phyloP scores from a whole-genome alignment of 768 basidiomycete species.

The Sistotremastrum suecicum region DNA sequence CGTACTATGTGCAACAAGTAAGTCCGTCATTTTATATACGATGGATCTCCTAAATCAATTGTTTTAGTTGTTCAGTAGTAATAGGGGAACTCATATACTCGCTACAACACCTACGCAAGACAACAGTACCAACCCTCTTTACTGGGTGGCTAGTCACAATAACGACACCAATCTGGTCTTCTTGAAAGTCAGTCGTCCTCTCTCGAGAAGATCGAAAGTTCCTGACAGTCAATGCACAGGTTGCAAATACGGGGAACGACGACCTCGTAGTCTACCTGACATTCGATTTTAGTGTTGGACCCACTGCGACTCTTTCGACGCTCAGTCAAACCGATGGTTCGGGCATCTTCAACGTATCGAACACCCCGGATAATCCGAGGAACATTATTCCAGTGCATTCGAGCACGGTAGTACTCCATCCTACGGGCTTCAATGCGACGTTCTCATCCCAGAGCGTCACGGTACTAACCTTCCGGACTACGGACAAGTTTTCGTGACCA shows the following conservation, averaged over 20 bases:
- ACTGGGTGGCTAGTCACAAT: conserved; percentile 22
- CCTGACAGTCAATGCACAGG: conserved; percentile 9
- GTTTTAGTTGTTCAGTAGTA: too few relatives aligned
- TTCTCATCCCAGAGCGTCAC: conserved; percentile 23
- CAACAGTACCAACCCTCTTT: conserved; percentile 17
- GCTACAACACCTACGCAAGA: conserved; percentile 16
- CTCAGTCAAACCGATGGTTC: conserved; percentile 18
- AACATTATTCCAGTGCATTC: conserved; percentile 17
- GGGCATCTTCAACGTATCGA: conserved; percentile 19
- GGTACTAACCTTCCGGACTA: conserved; percentile 13
- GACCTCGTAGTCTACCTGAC: conserved; percentile 21
- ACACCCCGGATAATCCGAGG: conserved; percentile 19
- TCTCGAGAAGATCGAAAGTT: neutral
- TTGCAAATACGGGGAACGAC: conserved; percentile 16
- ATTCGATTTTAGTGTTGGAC: conserved; percentile 16
- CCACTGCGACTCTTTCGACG: conserved; percentile 13
- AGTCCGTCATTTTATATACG: too few relatives aligned
- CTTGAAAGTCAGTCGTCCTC: conserved; percentile 16
- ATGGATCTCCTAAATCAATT: too few relatives aligned
- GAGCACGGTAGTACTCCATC: conserved; percentile 16
- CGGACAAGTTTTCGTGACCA: too few relatives aligned
- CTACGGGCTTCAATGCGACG: conserved; percentile 19
- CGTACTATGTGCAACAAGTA: too few relatives aligned
- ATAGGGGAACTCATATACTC: conserved; percentile 11
- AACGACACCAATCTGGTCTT: conserved; percentile 20